Evolutionary conservation across 495 filamentous ascomycete genomes (phyloP), one percentile per base, ranked within the genome.

Genomic region (Lichenothelia convexa): DNA sequence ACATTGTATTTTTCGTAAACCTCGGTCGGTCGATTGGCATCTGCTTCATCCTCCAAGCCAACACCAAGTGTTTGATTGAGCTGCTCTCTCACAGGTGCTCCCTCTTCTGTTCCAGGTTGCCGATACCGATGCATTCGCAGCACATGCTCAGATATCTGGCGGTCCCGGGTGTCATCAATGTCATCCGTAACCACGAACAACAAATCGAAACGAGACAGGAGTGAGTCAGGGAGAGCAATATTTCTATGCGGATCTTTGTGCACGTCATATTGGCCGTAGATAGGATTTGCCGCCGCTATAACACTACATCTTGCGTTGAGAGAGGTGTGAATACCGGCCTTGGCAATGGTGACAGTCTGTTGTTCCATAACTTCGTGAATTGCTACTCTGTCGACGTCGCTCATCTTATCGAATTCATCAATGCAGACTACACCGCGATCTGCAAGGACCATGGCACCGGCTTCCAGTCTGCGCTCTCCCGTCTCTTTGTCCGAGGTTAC

Each of bases 331-430:
- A 99, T 99, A 45, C 89, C 89, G 3, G 89, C 89, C 60, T 99
- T 99, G 19, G 89, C 89, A 48, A 99, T 95, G 19, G 89, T 99
- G 41, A 99, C 89, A 0, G 89, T 99, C 54, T 99, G 89, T 61
- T 99, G 89, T 58, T 99, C 89, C 89, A 99, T 99, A 38, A 99
- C 89, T 82, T 99, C 89, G 68, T 99, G 89, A 48, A 99, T 99
- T 32, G 89, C 89, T 16, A 99, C 89, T 45, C 89, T 75, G 55
- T 99, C 89, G 24, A 95, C 77, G 56, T 95, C 89, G 44, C 80
- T 91, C 89, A 99, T 99, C 60, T 99, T 99, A 60, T 99, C 89
- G 52, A 99, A 99, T 55, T 99, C 89, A 56, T 99, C 89, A 47
- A 99, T 99, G 60, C 89, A 99, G 27, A 99, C 89, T 24, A 99